A percentile compares a stretch with the other conserved stretches of the same genome.
Evolutionary conservation across 2,329 filamentous ascomycete genomes (phyloP).

Genomic region (Fusarium sp.): DNA sequence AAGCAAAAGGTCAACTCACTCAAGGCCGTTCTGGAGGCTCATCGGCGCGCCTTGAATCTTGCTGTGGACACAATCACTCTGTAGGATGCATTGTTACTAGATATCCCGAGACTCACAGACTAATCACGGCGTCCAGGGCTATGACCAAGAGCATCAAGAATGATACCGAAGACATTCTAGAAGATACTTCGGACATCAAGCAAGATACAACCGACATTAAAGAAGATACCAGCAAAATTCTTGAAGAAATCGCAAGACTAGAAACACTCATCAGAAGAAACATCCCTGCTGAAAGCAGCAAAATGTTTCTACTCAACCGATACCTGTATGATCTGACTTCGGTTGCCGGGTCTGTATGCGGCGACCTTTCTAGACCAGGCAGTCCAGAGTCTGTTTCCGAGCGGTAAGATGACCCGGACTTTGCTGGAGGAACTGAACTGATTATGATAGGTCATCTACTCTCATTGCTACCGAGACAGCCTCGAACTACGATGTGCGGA

Average conservation of each 20-base stretch:
- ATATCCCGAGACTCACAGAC: too few species aligned
- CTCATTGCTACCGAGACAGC: background rate
- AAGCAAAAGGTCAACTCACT: slow-evolving; percentile 6
- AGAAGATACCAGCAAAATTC: background rate
- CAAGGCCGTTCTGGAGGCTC: background rate
- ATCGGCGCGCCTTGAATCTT: background rate
- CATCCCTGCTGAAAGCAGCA: background rate
- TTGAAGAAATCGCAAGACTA: background rate
- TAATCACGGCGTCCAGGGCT: background rate
- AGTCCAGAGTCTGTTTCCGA: background rate
- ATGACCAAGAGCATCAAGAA: slow-evolving; percentile 2
- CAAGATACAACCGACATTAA: slow-evolving; percentile 1
- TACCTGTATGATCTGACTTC: background rate
- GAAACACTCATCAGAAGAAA: background rate
- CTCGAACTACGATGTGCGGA: background rate
- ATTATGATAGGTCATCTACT: background rate
- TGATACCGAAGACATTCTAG: slow-evolving; percentile 7
- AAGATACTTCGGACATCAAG: background rate
- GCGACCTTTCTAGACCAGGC: background rate
- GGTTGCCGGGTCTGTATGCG: background rate
- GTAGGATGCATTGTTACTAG: background rate
- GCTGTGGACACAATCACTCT: slow-evolving; percentile 11
- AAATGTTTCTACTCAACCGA: background rate
- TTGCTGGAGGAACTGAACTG: background rate
- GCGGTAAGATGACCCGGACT: background rate